These are phyloP conservation scores for Solanum stenotomum DNA, from an alignment of 257 asterid species.

Conservation along the genomic window DNA sequence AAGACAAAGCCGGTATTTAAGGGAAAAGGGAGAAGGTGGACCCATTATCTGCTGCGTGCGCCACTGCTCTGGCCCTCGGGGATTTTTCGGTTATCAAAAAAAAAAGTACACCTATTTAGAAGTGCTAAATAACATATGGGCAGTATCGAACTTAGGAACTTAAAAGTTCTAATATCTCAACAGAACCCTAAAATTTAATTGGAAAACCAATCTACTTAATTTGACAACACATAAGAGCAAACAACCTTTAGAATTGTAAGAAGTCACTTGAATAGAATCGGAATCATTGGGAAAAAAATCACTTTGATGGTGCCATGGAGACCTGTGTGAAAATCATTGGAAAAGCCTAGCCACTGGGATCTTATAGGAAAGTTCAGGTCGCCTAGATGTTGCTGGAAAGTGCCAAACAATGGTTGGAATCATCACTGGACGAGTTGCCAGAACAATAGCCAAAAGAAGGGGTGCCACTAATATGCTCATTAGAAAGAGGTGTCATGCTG, in stretches of 20 bases:
- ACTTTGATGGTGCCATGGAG: neutral
- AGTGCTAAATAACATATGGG: neutral
- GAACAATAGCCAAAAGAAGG: neutral
- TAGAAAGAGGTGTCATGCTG: neutral
- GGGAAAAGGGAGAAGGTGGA: neutral
- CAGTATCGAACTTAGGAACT: neutral
- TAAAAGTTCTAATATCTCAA: neutral
- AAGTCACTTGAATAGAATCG: neutral
- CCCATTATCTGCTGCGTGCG: neutral
- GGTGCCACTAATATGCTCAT: neutral
- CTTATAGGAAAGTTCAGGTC: neutral
- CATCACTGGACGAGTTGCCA: neutral
- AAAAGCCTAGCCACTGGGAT: neutral
- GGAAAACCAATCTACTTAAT: neutral
- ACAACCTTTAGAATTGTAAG: neutral
- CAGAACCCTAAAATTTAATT: neutral
- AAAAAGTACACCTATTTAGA: neutral
- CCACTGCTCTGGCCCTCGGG: neutral
- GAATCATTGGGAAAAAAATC: neutral
- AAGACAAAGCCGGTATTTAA: neutral
- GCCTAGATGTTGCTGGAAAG: neutral
- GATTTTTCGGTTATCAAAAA: neutral
- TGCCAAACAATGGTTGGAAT: neutral
- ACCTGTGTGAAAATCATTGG: neutral
- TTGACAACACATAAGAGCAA: neutral